These are phyloP conservation scores for Chamaecrista fasciculata DNA, from an alignment of 306 rosid genomes.

Conservation along the genomic window DNA sequence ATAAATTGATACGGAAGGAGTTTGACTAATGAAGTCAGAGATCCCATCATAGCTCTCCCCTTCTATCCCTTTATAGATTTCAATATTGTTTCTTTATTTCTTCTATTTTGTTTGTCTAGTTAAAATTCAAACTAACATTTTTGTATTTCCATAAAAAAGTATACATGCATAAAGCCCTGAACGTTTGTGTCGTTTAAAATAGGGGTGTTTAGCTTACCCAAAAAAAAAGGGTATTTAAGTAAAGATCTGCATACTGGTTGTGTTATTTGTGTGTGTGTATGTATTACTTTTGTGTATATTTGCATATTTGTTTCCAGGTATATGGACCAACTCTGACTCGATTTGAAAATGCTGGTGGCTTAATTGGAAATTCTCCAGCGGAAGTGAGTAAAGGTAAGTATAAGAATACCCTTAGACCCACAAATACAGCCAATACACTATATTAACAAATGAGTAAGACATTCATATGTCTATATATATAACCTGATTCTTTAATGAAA, in stretches of 20 bases:
- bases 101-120: not conserved
- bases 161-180: not conserved
- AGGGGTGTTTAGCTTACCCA: no score
- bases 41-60: not conserved
- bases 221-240: no score
- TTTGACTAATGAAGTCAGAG: not conserved
- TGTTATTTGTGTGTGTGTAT: no score
- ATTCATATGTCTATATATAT: not conserved
- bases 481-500: not conserved
- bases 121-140: slow-evolving; percentile 5
- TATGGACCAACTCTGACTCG: slow-evolving; percentile 73
- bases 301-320: slow-evolving; percentile 57
- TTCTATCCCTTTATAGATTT: not conserved
- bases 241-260: no score
- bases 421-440: slow-evolving; percentile 3
- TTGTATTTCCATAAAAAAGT: not conserved
- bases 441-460: slow-evolving; percentile 12
- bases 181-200: slow-evolving; percentile 26
- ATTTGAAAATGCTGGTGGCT: slow-evolving; percentile 77
- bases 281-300: no score
- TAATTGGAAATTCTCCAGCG: slow-evolving; percentile 76
- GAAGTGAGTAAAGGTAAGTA: slow-evolving; percentile 82
- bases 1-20: not conserved
- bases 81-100: not conserved
- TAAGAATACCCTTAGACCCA: not conserved